A percentile compares a stretch with the other conserved stretches of the same genome.
phyloP scores from a whole-genome alignment of 2,329 filamentous ascomycete genomes.

The Paecilomyces fulvus region DNA sequence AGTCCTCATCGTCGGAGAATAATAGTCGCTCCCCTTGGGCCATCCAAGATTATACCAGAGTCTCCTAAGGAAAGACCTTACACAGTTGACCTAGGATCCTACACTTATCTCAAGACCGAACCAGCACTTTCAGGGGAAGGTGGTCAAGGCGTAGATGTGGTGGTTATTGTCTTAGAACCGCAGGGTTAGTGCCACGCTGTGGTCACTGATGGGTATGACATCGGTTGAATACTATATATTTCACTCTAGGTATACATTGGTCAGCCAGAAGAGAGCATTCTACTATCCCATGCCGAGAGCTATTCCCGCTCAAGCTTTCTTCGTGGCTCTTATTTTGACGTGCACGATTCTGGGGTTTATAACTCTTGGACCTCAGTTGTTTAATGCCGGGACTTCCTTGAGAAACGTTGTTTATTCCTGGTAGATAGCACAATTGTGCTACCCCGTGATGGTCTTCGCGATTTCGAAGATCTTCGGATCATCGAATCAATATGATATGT shows the following conservation, averaged over 20 bases:
- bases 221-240: not conserved
- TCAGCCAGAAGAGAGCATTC: not conserved
- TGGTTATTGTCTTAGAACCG: no score
- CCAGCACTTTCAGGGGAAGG: no score
- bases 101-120: no score
- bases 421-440: not conserved
- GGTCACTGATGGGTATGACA: not conserved
- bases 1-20: constrained; percentile 9
- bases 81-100: no score
- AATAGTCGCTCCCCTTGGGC: no score
- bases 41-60: no score
- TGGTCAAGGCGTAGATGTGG: no score
- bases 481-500: not conserved
- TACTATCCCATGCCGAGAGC: not conserved
- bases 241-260: not conserved
- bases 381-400: not conserved
- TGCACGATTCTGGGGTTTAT: not conserved
- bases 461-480: not conserved
- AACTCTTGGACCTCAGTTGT: not conserved
- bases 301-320: not conserved
- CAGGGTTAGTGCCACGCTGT: not conserved
- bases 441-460: not conserved
- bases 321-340: not conserved
- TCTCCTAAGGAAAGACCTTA: no score
- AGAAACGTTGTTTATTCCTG: not conserved